Percentiles rank a stretch among this genome's conserved stretches.
These are phyloP conservation scores for Suillus subalutaceus DNA, from an alignment of 768 basidiomycete species.

Conservation along the genomic window DNA sequence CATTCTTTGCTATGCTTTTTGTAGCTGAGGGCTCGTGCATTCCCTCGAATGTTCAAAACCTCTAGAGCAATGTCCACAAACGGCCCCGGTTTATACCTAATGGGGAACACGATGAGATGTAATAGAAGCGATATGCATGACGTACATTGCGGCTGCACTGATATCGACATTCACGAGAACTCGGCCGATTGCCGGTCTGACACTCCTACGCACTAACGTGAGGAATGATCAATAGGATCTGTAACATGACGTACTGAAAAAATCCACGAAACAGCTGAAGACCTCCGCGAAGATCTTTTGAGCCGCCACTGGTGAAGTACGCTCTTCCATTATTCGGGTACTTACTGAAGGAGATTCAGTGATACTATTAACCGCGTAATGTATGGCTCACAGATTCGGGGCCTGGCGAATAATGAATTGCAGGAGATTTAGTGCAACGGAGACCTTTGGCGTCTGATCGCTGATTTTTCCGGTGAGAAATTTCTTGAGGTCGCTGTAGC, in stretches of 20 bases:
- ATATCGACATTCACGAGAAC: conserved; percentile 53
- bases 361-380: neutral
- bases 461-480: conserved; percentile 28
- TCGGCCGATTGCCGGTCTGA: conserved; percentile 44
- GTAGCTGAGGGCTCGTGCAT: conserved; percentile 27
- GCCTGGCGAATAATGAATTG: conserved; percentile 54
- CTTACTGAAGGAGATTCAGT: conserved; percentile 30
- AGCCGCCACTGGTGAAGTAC: conserved; percentile 44
- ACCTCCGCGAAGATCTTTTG: conserved; percentile 29
- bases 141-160: conserved; percentile 48
- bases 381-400: conserved; percentile 43
- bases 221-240: neutral
- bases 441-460: conserved; percentile 31
- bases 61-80: conserved; percentile 36
- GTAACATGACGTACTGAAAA: conserved; percentile 44
- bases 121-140: neutral
- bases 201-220: conserved; percentile 36
- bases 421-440: conserved; percentile 47
- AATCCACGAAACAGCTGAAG: conserved; percentile 52
- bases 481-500: conserved; percentile 28
- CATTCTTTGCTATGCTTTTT: conserved; percentile 25
- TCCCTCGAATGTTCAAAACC: conserved; percentile 31
- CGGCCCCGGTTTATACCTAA: conserved; percentile 31
- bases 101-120: neutral
- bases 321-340: conserved; percentile 50